Percentiles rank a stretch among this genome's conserved stretches.
phyloP scores from a whole-genome alignment of 2,329 filamentous ascomycete genomes.

The Trichophyton verrucosum region DNA sequence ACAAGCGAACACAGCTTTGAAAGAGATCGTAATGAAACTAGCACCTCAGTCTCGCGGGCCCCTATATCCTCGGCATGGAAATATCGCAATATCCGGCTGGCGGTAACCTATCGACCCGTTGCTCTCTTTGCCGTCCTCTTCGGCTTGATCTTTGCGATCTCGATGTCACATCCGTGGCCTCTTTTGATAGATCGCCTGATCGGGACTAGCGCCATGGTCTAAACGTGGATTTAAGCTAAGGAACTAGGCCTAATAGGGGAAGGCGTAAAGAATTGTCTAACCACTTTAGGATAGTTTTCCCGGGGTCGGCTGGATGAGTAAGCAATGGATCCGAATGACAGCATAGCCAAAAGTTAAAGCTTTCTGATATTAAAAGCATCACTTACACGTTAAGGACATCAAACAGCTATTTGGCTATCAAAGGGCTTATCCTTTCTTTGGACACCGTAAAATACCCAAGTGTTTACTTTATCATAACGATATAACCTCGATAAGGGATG shows the following conservation, averaged over 20 bases:
- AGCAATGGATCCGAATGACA: not conserved
- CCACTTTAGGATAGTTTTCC: not conserved
- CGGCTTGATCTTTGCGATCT: not conserved
- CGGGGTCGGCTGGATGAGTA: not conserved
- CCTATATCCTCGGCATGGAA: not conserved
- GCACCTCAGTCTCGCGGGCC: not conserved
- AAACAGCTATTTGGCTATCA: too few relatives aligned
- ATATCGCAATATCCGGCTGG: not conserved
- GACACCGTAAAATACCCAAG: too few relatives aligned
- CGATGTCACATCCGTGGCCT: conserved; percentile 5
- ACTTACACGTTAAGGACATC: too few relatives aligned
- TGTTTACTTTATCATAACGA: too few relatives aligned
- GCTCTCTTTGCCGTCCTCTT: not conserved
- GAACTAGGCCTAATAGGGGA: not conserved
- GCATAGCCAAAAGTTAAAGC: too few relatives aligned
- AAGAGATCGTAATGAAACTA: not conserved
- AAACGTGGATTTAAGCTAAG: not conserved
- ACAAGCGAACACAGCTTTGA: not conserved
- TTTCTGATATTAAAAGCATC: too few relatives aligned
- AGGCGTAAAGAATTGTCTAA: too few relatives aligned
- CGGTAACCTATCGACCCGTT: too few relatives aligned
- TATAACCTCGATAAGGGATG: too few relatives aligned
- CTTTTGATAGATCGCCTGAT: not conserved
- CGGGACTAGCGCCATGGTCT: not conserved
- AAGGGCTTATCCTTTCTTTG: too few relatives aligned